Evolutionary conservation across 345 rosid species (phyloP), one percentile per base, ranked within the genome.

Genomic region (Dovyalis caffra): DNA sequence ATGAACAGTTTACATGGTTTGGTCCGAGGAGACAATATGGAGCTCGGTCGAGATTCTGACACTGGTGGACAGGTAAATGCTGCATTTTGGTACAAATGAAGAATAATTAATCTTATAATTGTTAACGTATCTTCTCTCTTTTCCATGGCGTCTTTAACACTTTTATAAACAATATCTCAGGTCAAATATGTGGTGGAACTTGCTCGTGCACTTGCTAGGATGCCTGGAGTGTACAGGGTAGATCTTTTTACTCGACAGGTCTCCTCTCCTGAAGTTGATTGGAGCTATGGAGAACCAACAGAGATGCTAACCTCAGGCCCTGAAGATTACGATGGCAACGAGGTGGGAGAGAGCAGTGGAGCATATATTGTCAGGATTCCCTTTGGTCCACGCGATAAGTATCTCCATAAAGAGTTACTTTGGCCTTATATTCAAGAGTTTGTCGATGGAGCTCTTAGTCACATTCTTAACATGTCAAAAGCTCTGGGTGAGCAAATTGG

Each of bases 241-340:
- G 99, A 95, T 87, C 93, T 95, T 70, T 87, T 95, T 67, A 92
- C 99, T 5, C 92, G 99, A 16, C 99, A 95, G 75, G 78, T 95
- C 71, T 83, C 87, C 47, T 89, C 92, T 38, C 85, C 98, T 3
- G 99, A 95, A 67, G 90, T 95, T 69, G 99, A 95, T 77, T 95
- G 98, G 99, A 93, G 97, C 77, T 95, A 95, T 33, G 99, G 96
- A 10, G 99, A 95, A 77, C 98, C 98, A n/a, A 85, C 97, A 0
- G 99, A 95, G 80, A 95, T 95, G 99, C 86, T 93, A 76, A 84
- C 95, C 3, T 34, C 86, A 7, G 90, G 89, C 21, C 61, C 81
- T 5, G 98, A 93, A 69, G 90, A 92, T 79, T 87, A 77, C 0
- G 92, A 89, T 61, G 86, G 86, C 4, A 78, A 77, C 56, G 95